Conservation (phyloP, 768 basidiomycete genomes). For the Russula vinacea region DNA sequence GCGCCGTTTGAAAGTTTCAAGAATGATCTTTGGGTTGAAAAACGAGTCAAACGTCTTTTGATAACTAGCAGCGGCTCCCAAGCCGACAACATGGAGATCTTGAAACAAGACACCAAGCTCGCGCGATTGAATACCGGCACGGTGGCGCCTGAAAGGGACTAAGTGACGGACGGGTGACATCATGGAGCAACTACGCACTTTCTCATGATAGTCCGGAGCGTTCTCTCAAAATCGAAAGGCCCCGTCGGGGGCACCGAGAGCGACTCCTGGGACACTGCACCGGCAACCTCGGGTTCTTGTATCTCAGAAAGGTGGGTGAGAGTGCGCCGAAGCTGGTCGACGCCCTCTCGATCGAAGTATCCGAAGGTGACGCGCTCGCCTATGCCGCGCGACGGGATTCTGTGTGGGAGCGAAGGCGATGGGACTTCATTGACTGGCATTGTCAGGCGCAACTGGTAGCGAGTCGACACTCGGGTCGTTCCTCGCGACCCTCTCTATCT, state of each 20-base stretch:
- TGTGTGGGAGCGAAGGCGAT: not conserved
- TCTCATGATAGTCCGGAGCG: conserved; percentile 31
- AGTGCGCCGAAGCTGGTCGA: conserved; percentile 41
- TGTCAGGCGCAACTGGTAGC: conserved; percentile 9
- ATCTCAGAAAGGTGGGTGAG: conserved; percentile 34
- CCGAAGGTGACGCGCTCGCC: conserved; percentile 41
- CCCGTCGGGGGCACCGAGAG: conserved; percentile 29
- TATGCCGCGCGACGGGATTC: not conserved
- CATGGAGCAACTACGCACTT: conserved; percentile 24
- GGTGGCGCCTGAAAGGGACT: conserved; percentile 42
- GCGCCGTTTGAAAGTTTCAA: conserved; percentile 44
- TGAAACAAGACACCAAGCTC: conserved; percentile 61
- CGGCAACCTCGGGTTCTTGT: too few species aligned
- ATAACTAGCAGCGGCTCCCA: conserved; percentile 53
- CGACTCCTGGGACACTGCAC: conserved; percentile 29
- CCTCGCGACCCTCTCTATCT: conserved; percentile 1
- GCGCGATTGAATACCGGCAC: conserved; percentile 49
- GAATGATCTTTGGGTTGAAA: conserved; percentile 50
- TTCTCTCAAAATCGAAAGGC: conserved; percentile 36
- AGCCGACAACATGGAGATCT: conserved; percentile 56
- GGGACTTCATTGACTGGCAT: not conserved
- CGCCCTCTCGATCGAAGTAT: conserved; percentile 55
- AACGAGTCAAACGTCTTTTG: conserved; percentile 62
- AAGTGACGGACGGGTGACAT: not conserved
- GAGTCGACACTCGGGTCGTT: conserved; percentile 11